Conservation (phyloP, 2,329 filamentous ascomycete genomes). For the Coniella lustricola region DNA sequence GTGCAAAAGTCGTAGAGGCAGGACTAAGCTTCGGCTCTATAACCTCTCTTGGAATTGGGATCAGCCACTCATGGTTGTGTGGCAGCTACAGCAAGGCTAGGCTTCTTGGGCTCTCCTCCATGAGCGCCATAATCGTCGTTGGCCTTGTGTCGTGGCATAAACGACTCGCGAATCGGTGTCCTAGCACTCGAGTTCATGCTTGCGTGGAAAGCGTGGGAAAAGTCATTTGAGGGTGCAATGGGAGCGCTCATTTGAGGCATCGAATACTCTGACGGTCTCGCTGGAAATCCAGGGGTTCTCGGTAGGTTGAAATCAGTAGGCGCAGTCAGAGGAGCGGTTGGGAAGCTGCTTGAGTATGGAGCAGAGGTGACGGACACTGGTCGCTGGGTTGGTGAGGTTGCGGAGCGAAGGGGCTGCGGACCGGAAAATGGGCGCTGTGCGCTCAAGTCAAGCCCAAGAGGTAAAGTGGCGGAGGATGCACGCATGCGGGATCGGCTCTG, state of each 20-base stretch:
- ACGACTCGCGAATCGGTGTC: slow-evolving; percentile 40
- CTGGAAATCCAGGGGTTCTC: slow-evolving; percentile 31
- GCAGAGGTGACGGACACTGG: slow-evolving; percentile 31
- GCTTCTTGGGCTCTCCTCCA: slow-evolving; percentile 27
- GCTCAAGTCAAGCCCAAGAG: slow-evolving; percentile 38
- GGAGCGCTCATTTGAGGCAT: slow-evolving; percentile 50
- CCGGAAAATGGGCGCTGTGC: slow-evolving; percentile 33
- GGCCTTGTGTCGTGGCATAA: slow-evolving; percentile 23
- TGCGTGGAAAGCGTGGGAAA: slow-evolving; percentile 40
- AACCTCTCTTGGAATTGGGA: background rate
- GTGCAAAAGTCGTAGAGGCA: background rate
- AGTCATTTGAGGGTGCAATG: slow-evolving; percentile 46
- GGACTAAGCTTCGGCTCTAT: background rate
- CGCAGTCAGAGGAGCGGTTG: slow-evolving; percentile 46
- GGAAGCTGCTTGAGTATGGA: slow-evolving; percentile 42
- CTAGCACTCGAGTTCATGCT: slow-evolving; percentile 29
- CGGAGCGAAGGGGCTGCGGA: slow-evolving; percentile 21
- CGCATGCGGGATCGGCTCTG: slow-evolving; percentile 41
- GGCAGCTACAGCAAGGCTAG: slow-evolving; percentile 27
- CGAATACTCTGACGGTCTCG: slow-evolving; percentile 37
- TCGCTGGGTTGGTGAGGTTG: slow-evolving; percentile 30
- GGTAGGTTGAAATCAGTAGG: slow-evolving; percentile 46
- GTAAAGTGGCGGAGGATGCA: slow-evolving; percentile 41
- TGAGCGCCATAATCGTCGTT: slow-evolving; percentile 24
- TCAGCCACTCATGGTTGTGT: background rate